These are phyloP conservation scores for Carex myosuroides DNA, from an alignment of 176 grass and related monocot genomes.

Conservation along the genomic window DNA sequence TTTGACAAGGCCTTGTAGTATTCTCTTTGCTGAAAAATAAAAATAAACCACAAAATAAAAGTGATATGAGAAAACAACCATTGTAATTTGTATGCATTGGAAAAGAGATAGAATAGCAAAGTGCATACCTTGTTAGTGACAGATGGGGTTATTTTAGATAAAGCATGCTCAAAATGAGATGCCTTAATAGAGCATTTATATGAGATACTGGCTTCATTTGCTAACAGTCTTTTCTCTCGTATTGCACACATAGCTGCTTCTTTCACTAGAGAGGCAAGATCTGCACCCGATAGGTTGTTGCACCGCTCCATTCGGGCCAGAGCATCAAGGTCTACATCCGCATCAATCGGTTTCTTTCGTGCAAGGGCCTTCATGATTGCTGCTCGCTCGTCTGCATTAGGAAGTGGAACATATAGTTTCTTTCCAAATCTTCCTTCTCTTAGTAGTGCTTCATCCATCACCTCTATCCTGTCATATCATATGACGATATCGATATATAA, in stretches of 20 bases:
- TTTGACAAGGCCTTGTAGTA: too few relatives aligned
- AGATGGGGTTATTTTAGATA: conserved; percentile 49
- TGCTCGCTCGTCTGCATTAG: conserved; percentile 38
- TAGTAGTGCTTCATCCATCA: conserved; percentile 69
- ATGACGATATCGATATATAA: background rate
- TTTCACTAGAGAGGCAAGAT: conserved; percentile 54
- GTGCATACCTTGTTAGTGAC: conserved; percentile 49
- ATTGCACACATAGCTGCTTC: conserved; percentile 61
- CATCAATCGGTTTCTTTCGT: conserved; percentile 38
- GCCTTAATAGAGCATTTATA: conserved; percentile 28
- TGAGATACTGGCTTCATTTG: conserved; percentile 29
- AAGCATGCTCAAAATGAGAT: conserved; percentile 48
- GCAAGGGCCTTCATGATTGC: conserved; percentile 67
- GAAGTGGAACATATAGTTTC: conserved; percentile 69
- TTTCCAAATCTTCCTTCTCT: conserved; percentile 71
- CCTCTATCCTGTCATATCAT: conserved; percentile 44
- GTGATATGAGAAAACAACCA: too few relatives aligned
- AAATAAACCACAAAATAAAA: too few relatives aligned
- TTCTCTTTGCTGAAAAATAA: too few relatives aligned
- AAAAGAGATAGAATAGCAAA: too few relatives aligned
- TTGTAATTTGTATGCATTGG: too few relatives aligned
- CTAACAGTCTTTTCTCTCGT: conserved; percentile 37
- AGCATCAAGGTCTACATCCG: conserved; percentile 39
- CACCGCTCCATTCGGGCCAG: conserved; percentile 47
- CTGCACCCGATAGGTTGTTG: conserved; percentile 57